Base-by-base conservation (phyloP, 1,284 basidiomycete species). In the Trichosporon ovoides region DNA sequence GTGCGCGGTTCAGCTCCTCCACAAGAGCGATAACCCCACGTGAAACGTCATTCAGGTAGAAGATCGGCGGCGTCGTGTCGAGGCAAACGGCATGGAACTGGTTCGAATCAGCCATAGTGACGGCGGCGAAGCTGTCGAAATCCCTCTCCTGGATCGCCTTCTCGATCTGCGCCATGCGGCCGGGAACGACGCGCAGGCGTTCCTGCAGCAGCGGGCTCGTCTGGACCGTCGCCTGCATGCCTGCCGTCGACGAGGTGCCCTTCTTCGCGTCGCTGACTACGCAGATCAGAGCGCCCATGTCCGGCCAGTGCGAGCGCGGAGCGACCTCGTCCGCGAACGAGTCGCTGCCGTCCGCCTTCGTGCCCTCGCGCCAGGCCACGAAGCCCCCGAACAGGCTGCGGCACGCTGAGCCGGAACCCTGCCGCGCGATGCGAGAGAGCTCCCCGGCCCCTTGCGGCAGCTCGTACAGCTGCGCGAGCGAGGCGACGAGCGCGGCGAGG, bases 31-130 rank as follows among this genome's bases (percentile, higher is more conserved):
- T 89, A 78, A 97, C 89, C 28, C 88, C 78, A 31, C 88, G 83
- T 63, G 87, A 89, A 66, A 94, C 90, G 77, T 99, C 95, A 81
- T 98, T 98, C 85, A 99, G 87, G 82, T 99, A 98, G 78, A 98
- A 98, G 79, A 98, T 98, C 48, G 95, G 96, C 1, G 95, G 96
- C 50, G 87, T 83, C 0, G 95, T 98, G 80, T 99, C 96, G 66
- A 98, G 86, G 61, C 89, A 91, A 67, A 96, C 91, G 22, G 95
- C 94, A 76, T 99, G 95, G 85, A 99, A 99, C 79, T 91, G 88
- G 80, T 97, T 99, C 61, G 91, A 95, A 78, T 99, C 95, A 60
- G 84, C 85, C 91, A 98, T 98, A 31, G 95, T 98, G 75, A 97
- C 85, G 55, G 80, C 80, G 2, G 93, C 94, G 68, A 98, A 98